phyloP scores from a whole-genome alignment of 345 rosid species.

The Hypericum androsaemum region DNA sequence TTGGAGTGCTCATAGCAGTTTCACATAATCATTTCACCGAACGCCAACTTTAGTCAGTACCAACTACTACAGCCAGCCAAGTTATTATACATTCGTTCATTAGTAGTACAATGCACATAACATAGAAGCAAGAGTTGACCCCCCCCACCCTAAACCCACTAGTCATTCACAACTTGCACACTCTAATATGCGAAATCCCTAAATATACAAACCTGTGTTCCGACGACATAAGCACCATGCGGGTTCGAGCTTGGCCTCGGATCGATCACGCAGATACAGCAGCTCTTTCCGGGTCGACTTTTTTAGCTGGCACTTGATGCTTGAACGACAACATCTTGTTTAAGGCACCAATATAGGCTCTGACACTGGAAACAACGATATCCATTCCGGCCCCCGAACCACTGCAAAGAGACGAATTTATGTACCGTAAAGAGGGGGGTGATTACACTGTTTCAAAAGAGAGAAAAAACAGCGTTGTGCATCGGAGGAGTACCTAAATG shows the following conservation, averaged over 20 bases:
- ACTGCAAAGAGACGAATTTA: slow-evolving; percentile 21
- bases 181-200: too few species aligned
- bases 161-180: too few species aligned
- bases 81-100: too few species aligned
- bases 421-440: too few species aligned
- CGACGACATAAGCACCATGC: not conserved
- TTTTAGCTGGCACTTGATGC: slow-evolving; percentile 17
- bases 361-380: slow-evolving; percentile 83
- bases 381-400: slow-evolving; percentile 88
- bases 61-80: too few species aligned
- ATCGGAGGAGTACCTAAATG: slow-evolving; percentile 49
- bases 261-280: slow-evolving; percentile 32
- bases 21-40: too few species aligned
- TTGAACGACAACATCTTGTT: slow-evolving; percentile 83
- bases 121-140: too few species aligned
- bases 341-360: slow-evolving; percentile 72
- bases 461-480: not conserved
- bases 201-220: too few species aligned
- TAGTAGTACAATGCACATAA: too few species aligned
- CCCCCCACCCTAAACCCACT: too few species aligned
- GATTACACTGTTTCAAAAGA: not conserved
- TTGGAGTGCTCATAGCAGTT: too few species aligned
- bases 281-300: slow-evolving; percentile 19
- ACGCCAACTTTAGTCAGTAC: too few species aligned
- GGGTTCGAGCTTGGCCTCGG: not conserved